Conservation (phyloP, 2,329 filamentous ascomycete species). For the Cordyceps pruinosa region DNA sequence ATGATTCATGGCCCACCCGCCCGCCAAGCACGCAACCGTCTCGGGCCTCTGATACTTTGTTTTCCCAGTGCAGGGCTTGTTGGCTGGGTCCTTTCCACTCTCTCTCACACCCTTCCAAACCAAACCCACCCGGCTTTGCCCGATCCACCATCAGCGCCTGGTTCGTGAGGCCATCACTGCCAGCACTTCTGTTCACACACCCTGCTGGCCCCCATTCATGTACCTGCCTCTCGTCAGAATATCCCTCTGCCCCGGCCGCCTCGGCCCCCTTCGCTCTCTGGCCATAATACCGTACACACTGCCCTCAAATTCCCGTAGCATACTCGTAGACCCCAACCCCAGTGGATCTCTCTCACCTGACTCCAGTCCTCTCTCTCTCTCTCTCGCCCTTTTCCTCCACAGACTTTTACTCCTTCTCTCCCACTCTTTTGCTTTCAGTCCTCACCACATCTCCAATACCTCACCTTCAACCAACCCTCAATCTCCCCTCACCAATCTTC, state of each 20-base stretch:
- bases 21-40: constrained; percentile 23
- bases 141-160: constrained; percentile 13
- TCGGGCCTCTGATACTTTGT: constrained; percentile 21
- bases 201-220: constrained; percentile 8
- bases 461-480: constrained; percentile 26
- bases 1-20: constrained; percentile 30
- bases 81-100: constrained; percentile 7
- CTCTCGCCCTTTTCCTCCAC: constrained; percentile 22
- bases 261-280: constrained; percentile 3
- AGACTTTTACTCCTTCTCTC: constrained; percentile 24
- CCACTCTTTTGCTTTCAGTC: constrained; percentile 18
- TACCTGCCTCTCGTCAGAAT: constrained; percentile 8
- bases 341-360: constrained; percentile 16
- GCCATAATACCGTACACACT: constrained; percentile 5
- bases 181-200: constrained; percentile 11
- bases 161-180: constrained; percentile 13
- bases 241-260: constrained; percentile 12
- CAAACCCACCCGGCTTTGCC: constrained; percentile 13
- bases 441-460: constrained; percentile 15
- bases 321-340: constrained; percentile 12
- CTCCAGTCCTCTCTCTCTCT: constrained; percentile 20
- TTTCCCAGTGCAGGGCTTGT: constrained; percentile 1
- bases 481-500: constrained; percentile 47
- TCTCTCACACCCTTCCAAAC: constrained; percentile 11
- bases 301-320: constrained; percentile 4